phyloP scores from a whole-genome alignment of 495 filamentous ascomycete species.

The Penicillium desertorum region DNA sequence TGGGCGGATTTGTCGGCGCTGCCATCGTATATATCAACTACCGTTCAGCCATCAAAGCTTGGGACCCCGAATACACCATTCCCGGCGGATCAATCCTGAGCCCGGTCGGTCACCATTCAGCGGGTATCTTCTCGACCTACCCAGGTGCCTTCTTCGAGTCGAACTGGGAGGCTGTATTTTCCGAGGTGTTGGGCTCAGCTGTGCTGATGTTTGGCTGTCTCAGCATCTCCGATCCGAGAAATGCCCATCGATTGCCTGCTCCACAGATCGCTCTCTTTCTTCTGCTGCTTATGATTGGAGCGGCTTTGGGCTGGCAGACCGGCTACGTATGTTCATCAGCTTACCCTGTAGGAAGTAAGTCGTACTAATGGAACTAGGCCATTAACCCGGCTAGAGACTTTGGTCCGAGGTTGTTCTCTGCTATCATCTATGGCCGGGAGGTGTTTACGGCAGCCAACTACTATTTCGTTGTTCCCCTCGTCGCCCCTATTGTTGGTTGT shows the following conservation, averaged over 20 bases:
- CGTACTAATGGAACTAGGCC: conserved; percentile 24
- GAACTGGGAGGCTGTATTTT: conserved; percentile 40
- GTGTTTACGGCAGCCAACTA: conserved; percentile 35
- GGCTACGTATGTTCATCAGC: conserved; percentile 32
- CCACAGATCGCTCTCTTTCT: conserved; percentile 35
- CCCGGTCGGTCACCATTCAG: conserved; percentile 35
- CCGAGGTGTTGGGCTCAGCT: conserved; percentile 32
- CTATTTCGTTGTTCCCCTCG: conserved; percentile 38
- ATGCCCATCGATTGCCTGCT: conserved; percentile 29
- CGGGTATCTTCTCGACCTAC: conserved; percentile 39
- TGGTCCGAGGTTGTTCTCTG: conserved; percentile 37
- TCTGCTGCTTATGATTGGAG: conserved; percentile 35
- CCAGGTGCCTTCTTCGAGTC: conserved; percentile 27
- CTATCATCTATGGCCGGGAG: conserved; percentile 35
- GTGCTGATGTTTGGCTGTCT: conserved; percentile 38
- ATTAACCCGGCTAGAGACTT: conserved; percentile 40
- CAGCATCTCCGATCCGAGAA: conserved; percentile 31
- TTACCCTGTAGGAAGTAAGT: too few relatives aligned
- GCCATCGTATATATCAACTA: conserved; percentile 40
- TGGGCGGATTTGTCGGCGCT: conserved; percentile 38
- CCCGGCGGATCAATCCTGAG: conserved; percentile 39
- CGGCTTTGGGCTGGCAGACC: conserved; percentile 39
- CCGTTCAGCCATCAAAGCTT: conserved; percentile 35
- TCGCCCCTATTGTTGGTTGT: conserved; percentile 37
- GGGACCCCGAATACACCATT: conserved; percentile 43